Evolutionary conservation across 768 basidiomycete genomes (phyloP).

Genomic region (Termitomyces sp.): DNA sequence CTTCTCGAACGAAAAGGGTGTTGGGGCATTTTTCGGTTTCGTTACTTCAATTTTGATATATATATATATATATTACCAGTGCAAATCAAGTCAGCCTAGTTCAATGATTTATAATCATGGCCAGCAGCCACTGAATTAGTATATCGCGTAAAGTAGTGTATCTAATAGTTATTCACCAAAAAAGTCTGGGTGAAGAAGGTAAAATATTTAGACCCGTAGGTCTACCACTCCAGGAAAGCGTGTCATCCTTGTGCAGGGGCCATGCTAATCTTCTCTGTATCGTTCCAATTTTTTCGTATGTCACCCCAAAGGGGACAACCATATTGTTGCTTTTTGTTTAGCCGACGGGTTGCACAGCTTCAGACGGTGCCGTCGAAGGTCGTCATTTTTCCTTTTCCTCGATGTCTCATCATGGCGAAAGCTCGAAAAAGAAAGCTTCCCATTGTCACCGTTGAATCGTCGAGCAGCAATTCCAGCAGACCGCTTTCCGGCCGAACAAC

Average conservation of each 20-base stretch:
- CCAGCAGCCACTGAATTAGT: too few species aligned
- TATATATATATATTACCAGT: slow-evolving; percentile 99
- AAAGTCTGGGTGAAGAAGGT: slow-evolving; percentile 6
- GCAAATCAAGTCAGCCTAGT: slow-evolving; percentile 40
- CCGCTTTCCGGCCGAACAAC: slow-evolving; percentile 60
- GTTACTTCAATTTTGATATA: slow-evolving; percentile 99
- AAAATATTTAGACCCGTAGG: slow-evolving; percentile 40
- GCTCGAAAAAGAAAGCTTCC: slow-evolving; percentile 29
- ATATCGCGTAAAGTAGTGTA: too few species aligned
- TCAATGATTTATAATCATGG: too few species aligned
- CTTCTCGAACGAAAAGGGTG: neutral
- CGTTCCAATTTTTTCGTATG: slow-evolving; percentile 99
- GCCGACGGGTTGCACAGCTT: neutral
- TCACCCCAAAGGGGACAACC: slow-evolving; percentile 81
- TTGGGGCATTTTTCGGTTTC: slow-evolving; percentile 61
- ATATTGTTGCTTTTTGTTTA: slow-evolving; percentile 6
- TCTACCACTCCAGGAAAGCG: slow-evolving; percentile 93
- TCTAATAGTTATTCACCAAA: too few species aligned
- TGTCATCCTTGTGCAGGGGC: slow-evolving; percentile 99
- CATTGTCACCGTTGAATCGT: slow-evolving; percentile 17
- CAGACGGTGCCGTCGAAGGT: neutral
- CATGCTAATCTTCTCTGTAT: slow-evolving; percentile 99
- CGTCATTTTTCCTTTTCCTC: neutral
- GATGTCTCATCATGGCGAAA: slow-evolving; percentile 26
- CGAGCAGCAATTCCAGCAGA: slow-evolving; percentile 36